These are phyloP conservation scores for Osmanthus fragrans DNA, from an alignment of 257 asterid species.

Conservation along the genomic window DNA sequence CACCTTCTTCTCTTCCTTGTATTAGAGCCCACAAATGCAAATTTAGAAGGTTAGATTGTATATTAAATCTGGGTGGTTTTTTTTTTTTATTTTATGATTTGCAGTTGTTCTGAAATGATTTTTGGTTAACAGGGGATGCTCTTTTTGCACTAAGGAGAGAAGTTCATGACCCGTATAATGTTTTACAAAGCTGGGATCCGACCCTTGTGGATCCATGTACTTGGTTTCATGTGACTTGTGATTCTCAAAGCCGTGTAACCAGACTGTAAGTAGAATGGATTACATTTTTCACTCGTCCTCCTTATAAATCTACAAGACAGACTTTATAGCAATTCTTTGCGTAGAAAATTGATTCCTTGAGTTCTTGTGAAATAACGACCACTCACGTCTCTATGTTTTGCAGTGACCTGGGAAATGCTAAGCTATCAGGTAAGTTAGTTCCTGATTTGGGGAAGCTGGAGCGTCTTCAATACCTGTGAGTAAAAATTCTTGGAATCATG, in stretches of 20 bases:
- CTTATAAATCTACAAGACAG: background rate
- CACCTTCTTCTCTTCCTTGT: slow-evolving; percentile 34
- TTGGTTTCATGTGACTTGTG: slow-evolving; percentile 69
- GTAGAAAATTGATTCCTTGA: too few relatives aligned
- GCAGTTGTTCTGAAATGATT: background rate
- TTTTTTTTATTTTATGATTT: background rate
- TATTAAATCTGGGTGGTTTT: background rate
- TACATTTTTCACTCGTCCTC: too few relatives aligned
- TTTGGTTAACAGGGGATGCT: slow-evolving; percentile 47
- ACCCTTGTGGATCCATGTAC: slow-evolving; percentile 62
- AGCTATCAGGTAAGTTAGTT: slow-evolving; percentile 60
- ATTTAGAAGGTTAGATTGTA: slow-evolving; percentile 38
- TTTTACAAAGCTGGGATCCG: slow-evolving; percentile 66
- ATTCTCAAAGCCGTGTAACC: slow-evolving; percentile 50
- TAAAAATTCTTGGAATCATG: slow-evolving; percentile 1
- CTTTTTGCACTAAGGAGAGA: slow-evolving; percentile 49
- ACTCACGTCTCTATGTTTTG: background rate
- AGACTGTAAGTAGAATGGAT: slow-evolving; percentile 36
- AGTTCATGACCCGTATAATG: slow-evolving; percentile 48
- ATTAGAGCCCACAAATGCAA: slow-evolving; percentile 26
- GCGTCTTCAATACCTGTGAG: slow-evolving; percentile 67
- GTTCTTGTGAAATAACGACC: too few relatives aligned
- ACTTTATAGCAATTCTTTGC: too few relatives aligned
- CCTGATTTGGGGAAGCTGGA: slow-evolving; percentile 66
- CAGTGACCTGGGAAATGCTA: slow-evolving; percentile 76